Percentiles rank a stretch among this genome's conserved stretches.
Conservation (phyloP, 163 green algal genomes). For the Scenedesmus sp. region DNA sequence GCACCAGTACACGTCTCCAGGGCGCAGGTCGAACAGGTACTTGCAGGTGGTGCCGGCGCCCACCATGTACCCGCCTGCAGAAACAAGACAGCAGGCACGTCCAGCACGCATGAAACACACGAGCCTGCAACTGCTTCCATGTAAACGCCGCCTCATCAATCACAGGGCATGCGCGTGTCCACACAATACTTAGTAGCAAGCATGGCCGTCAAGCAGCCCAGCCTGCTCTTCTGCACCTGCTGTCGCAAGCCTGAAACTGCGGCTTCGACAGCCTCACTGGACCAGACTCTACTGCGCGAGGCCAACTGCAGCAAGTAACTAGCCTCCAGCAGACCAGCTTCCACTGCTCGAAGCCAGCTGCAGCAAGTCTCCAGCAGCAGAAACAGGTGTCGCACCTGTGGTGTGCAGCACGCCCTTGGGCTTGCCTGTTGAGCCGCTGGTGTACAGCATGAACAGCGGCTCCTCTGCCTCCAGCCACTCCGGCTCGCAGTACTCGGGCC, state of each 20-base stretch:
- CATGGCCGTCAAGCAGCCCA: too few relatives aligned
- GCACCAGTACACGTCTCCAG: conserved; percentile 94
- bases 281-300: too few relatives aligned
- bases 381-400: conserved; percentile 58
- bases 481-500: conserved; percentile 71
- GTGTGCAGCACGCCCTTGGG: conserved; percentile 99
- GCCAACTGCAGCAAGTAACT: too few relatives aligned
- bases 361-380: neutral
- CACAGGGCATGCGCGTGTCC: too few relatives aligned
- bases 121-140: too few relatives aligned
- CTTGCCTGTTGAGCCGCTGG: conserved; percentile 87
- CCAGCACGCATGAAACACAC: neutral
- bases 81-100: neutral
- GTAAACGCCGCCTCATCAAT: too few relatives aligned
- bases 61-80: conserved; percentile 92
- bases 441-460: conserved; percentile 95
- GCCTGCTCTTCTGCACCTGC: too few relatives aligned
- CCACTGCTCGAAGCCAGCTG: neutral
- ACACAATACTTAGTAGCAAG: neutral
- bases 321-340: neutral
- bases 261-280: too few relatives aligned
- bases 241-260: too few relatives aligned
- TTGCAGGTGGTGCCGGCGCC: conserved; percentile 75
- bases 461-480: conserved; percentile 93
- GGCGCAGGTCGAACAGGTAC: conserved; percentile 80